These are phyloP conservation scores for Clitocybe nebularis DNA, from an alignment of 1,284 basidiomycete species.

Conservation along the genomic window DNA sequence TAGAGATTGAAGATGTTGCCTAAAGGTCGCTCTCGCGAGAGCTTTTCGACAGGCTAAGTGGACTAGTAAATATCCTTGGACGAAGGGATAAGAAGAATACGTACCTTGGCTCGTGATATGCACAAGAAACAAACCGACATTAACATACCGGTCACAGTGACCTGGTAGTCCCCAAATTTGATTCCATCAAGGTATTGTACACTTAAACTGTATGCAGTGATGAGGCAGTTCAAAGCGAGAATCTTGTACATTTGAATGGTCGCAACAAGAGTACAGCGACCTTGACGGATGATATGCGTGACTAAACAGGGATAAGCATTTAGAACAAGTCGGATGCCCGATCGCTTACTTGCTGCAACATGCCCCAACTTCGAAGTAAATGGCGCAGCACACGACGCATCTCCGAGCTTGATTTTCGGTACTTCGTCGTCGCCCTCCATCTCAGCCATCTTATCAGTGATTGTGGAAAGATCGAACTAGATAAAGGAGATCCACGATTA, in stretches of 20 bases:
- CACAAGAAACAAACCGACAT: slow-evolving; percentile 98
- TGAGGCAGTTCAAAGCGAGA: slow-evolving; percentile 90
- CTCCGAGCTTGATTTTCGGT: slow-evolving; percentile 95
- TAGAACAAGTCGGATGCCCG: slow-evolving; percentile 3
- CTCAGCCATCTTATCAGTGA: slow-evolving; percentile 87
- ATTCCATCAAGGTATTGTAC: slow-evolving; percentile 97
- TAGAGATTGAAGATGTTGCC: slow-evolving; percentile 96
- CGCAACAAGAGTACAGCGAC: slow-evolving; percentile 93
- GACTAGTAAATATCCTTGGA: neutral
- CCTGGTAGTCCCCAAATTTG: slow-evolving; percentile 96
- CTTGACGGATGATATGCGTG: slow-evolving; percentile 93
- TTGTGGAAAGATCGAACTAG: slow-evolving; percentile 83
- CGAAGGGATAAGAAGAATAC: slow-evolving; percentile 16
- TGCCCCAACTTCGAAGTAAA: slow-evolving; percentile 96
- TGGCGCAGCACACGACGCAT: slow-evolving; percentile 93
- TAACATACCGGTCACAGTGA: slow-evolving; percentile 89
- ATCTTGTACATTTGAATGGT: slow-evolving; percentile 99
- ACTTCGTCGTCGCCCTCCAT: slow-evolving; percentile 92
- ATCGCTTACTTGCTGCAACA: slow-evolving; percentile 77
- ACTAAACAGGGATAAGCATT: slow-evolving; percentile 45
- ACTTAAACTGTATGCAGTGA: slow-evolving; percentile 92
- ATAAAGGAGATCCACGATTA: slow-evolving; percentile 3
- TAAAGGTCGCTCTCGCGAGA: slow-evolving; percentile 86
- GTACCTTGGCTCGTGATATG: slow-evolving; percentile 92
- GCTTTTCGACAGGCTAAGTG: slow-evolving; percentile 80